phyloP scores from a whole-genome alignment of 2,329 filamentous ascomycete species.

The Phoma herbarum region DNA sequence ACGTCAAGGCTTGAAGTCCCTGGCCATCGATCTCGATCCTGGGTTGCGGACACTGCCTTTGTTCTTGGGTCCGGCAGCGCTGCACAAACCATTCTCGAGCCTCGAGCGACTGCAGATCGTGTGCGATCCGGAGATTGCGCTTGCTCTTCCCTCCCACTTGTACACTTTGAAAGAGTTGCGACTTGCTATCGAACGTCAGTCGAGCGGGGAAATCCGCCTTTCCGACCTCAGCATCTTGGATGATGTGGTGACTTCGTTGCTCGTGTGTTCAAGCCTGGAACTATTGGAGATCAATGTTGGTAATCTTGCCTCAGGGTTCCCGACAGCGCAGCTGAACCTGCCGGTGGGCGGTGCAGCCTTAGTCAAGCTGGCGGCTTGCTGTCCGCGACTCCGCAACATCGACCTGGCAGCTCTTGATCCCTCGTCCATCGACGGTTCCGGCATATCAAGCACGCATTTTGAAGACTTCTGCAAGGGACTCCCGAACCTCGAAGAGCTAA shows the following conservation, averaged over 20 bases:
- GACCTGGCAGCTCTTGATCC: conserved; percentile 39
- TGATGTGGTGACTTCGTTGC: conserved; percentile 31
- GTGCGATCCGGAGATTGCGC: conserved; percentile 46
- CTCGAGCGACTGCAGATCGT: conserved; percentile 39
- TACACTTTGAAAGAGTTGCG: conserved; percentile 36
- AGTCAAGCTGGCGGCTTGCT: conserved; percentile 31
- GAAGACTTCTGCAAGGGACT: conserved; percentile 38
- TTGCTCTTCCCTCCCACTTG: conserved; percentile 38
- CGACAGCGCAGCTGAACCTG: conserved; percentile 33
- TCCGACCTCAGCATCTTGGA: conserved; percentile 35
- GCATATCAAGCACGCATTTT: conserved; percentile 38
- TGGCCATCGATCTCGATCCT: conserved; percentile 48
- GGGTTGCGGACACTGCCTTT: conserved; percentile 34
- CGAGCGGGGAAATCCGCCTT: conserved; percentile 23
- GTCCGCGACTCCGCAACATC: conserved; percentile 37
- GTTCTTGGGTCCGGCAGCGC: conserved; percentile 28
- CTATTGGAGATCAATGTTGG: conserved; percentile 39
- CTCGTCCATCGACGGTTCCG: conserved; percentile 41
- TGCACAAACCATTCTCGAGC: conserved; percentile 31
- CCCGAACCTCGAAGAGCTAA: conserved; percentile 34
- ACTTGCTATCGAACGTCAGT: conserved; percentile 41
- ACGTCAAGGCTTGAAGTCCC: conserved; percentile 31
- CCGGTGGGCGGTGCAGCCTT: conserved; percentile 33
- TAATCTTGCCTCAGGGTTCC: conserved; percentile 36
- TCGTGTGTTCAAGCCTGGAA: conserved; percentile 31